Base-by-base conservation (phyloP, 1,284 basidiomycete species). In the Leccinum griseonigrum region DNA sequence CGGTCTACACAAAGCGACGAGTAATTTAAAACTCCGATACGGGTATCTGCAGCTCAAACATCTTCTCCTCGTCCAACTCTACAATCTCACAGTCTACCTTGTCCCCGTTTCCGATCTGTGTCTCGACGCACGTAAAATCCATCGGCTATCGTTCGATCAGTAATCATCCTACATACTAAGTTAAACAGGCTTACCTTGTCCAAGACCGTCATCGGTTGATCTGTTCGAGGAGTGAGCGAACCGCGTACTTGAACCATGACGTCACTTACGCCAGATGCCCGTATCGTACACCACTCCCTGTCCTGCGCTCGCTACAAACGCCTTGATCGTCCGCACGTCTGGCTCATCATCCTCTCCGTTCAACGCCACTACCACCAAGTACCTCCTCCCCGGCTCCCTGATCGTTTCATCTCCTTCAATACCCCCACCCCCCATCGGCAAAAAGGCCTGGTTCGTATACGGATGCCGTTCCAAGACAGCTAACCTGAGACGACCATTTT, bases 271-370 rank as follows among this genome's bases (percentile, higher is more conserved):
- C 95, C 95, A 98, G 56, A 94, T 79, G 10, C 86, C 92, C 4
- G 82, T 83, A 64, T 87, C 79, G 73, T 96, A 97, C 26, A 90
- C 84, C 54, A 98, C 85, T 0, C 94, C 94, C 73, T 98, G 95
- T 1, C 85, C 83, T 4, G 85, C 81, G 50, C 81, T 87, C 0
- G 92, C 94, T 54, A 91, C 70, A 75, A 97, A 98, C 5, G 93
- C 94, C 60, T 88, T 83, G 64, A 94, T 67, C 0, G 86, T 93
- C 51, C 71, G 70, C 62, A 94, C 64, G 71, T 96, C 88, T 1
- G 95, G 95, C 67, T 81, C 79, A 71, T 91, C 91, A 68, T 95
- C 85, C 26, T 68, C 66, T 6, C 89, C 90, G 64, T 90, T 93
- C 68, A 88, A 75, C 16, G 92, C 91, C 1, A 94, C 95, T 32